These are phyloP conservation scores for Aschersonia sp. DNA, from an alignment of 2,329 filamentous ascomycete genomes.

Conservation along the genomic window DNA sequence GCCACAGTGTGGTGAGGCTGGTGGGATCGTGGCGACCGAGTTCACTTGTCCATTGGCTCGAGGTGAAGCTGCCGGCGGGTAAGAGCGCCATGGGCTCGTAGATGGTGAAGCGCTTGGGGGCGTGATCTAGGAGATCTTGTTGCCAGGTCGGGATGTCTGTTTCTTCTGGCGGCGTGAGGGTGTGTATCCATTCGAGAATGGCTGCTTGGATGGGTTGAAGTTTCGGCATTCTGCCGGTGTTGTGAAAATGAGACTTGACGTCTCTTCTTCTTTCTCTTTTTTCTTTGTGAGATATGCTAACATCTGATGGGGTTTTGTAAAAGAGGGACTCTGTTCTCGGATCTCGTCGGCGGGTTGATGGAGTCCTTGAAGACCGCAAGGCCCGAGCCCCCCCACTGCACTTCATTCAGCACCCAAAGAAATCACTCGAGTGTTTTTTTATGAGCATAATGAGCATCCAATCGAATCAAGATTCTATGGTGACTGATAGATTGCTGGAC, in stretches of 20 bases:
- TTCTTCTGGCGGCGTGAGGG: conserved; percentile 1
- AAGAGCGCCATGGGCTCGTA: conserved; percentile 49
- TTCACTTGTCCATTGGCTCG: conserved; percentile 22
- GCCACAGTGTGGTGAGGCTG: conserved; percentile 27
- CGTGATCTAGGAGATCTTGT: conserved; percentile 20
- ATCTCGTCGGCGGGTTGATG: too few relatives aligned
- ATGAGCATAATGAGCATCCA: too few relatives aligned
- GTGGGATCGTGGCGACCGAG: conserved; percentile 13
- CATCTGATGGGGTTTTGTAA: too few relatives aligned
- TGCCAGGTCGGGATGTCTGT: conserved; percentile 5
- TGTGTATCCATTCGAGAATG: conserved; percentile 13
- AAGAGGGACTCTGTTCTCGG: too few relatives aligned
- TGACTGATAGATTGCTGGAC: too few relatives aligned
- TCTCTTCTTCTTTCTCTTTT: not conserved
- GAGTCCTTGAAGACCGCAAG: too few relatives aligned
- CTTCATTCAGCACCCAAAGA: too few relatives aligned
- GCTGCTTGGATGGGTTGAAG: conserved; percentile 17
- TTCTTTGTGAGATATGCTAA: not conserved
- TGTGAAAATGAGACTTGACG: not conserved
- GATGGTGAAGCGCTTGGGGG: conserved; percentile 43
- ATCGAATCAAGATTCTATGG: too few relatives aligned
- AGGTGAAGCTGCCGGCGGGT: conserved; percentile 41
- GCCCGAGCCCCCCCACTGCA: too few relatives aligned
- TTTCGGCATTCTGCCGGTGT: not conserved
- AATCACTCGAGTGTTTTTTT: too few relatives aligned